phyloP scores from a whole-genome alignment of 805 yeast genomes.

The Cyberlindnera subsufficiens region DNA sequence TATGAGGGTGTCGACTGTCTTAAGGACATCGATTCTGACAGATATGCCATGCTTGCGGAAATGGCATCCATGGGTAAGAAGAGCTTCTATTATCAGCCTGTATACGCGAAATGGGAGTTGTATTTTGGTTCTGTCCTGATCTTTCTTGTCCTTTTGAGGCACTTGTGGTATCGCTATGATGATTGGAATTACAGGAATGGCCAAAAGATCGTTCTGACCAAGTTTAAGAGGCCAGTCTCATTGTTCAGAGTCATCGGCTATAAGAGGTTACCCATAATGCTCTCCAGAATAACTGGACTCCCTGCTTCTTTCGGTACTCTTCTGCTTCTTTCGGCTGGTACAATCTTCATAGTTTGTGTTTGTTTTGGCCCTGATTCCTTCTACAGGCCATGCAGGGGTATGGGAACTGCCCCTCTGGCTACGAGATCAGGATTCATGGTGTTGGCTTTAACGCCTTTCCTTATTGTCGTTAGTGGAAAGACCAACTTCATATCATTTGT shows the following conservation, averaged over 20 bases:
- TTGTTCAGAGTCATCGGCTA: constrained; percentile 27
- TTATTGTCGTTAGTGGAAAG: constrained; percentile 47
- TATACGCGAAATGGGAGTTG: constrained; percentile 11
- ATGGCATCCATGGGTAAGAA: constrained; percentile 12
- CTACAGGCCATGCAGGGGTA: constrained; percentile 46
- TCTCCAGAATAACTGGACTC: constrained; percentile 32
- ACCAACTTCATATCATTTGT: constrained; percentile 40
- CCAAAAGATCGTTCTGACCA: background rate
- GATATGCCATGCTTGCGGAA: background rate
- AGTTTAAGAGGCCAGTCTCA: constrained; percentile 22
- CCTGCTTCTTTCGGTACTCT: constrained; percentile 32
- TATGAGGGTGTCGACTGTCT: constrained; percentile 18
- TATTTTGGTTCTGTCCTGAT: constrained; percentile 15
- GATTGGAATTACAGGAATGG: constrained; percentile 18
- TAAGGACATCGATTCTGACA: constrained; percentile 5
- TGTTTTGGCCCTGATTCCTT: constrained; percentile 41
- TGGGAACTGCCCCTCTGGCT: constrained; percentile 56
- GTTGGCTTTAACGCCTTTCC: constrained; percentile 43
- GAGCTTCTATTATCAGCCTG: constrained; percentile 13
- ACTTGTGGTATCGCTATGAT: constrained; percentile 6
- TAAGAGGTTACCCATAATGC: constrained; percentile 25
- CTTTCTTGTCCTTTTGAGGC: constrained; percentile 4
- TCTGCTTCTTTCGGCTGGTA: constrained; percentile 26
- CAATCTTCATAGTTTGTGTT: constrained; percentile 28
- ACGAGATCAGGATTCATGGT: constrained; percentile 48